Base-by-base conservation (phyloP, 345 rosid species). In the Crucihimalaya himalaica region DNA sequence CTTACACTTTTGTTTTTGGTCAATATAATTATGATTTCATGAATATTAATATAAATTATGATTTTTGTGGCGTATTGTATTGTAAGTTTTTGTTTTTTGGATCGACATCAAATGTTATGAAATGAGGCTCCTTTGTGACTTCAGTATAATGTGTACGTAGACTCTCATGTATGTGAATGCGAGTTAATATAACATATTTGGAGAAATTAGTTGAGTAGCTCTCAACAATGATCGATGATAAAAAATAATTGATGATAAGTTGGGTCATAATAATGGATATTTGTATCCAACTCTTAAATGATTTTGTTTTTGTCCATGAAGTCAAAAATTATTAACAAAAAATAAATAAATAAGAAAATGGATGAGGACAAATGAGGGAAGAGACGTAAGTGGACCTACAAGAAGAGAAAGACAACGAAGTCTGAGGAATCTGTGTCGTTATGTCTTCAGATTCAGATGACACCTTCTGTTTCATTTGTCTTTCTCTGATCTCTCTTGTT, bases 381-480 rank as follows among this genome's bases (percentile, higher is more conserved):
- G 82, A 63, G 83, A 78, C 78, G 67, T 63, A 20, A 56, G 71
- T 19, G 27, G 73, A 27, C 77, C 83, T 59, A 52, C 27, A 20
- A 54, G 66, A 56, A 63, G 67, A 57, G 67, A 52, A 76, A 70
- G 80, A 77, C 80, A 70, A 77, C 55, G 52, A 63, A 77, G 72
- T 70, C 71, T 77, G 76, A 82, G 82, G 85, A 82, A 87, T 84
- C 89, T 87, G 76, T 85, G 85, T 81, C 83, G 82, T 81, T 75
- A 43, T 79, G 83, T 78, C 84, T 68, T 74, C 66, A 56, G 68
- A 40, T 61, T 45, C 75, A 62, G 54, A 72, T 39, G 56, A 62
- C 68, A 78, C 43, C 66, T 54, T 63, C 70, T 52, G 58, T 28
- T 74, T 60, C 48, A 40, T 69, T 55, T 74, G 78, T 74, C 73